Conservation (phyloP, 2,329 filamentous ascomycete genomes). For the Ascosphaera apis region DNA sequence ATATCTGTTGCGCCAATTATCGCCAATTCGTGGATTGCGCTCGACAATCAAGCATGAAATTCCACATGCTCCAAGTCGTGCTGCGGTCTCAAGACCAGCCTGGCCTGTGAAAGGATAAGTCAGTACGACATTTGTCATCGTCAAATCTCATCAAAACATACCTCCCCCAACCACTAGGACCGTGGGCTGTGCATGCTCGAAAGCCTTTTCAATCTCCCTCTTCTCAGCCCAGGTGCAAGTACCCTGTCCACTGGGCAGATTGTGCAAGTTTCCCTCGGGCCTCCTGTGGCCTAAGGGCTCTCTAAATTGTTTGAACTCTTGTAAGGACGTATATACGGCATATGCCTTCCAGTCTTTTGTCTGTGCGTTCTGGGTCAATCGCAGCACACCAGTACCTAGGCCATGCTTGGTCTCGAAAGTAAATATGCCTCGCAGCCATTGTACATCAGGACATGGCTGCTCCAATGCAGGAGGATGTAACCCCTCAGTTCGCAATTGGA, state of each 20-base stretch:
- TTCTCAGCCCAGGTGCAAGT: conserved; percentile 17
- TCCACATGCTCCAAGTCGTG: conserved; percentile 19
- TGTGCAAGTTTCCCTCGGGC: conserved; percentile 14
- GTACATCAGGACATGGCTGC: conserved; percentile 11
- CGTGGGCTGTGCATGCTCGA: conserved; percentile 15
- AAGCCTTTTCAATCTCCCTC: conserved; percentile 12
- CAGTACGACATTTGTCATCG: background rate
- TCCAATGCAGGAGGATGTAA: conserved; percentile 12
- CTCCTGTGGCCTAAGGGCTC: conserved; percentile 14
- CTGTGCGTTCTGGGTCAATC: conserved; percentile 12
- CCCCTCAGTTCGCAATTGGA: conserved; percentile 14
- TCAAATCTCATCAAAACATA: conserved; percentile 4
- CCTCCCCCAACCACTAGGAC: conserved; percentile 21
- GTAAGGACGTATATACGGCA: conserved; percentile 16
- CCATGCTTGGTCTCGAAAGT: conserved; percentile 17
- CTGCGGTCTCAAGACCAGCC: conserved; percentile 19
- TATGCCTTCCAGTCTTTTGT: conserved; percentile 15
- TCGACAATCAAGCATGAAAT: conserved; percentile 23
- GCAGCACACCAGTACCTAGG: conserved; percentile 15
- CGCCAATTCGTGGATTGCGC: conserved; percentile 22
- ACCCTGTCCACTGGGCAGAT: conserved; percentile 12
- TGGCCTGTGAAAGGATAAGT: conserved; percentile 13
- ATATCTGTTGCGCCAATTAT: conserved; percentile 29
- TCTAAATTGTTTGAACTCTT: conserved; percentile 14
- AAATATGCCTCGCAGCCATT: conserved; percentile 18